A percentile compares a stretch with the other conserved stretches of the same genome.
These are phyloP conservation scores for Chlamydomonas incerta DNA, from an alignment of 139 green algal species.

Conservation along the genomic window DNA sequence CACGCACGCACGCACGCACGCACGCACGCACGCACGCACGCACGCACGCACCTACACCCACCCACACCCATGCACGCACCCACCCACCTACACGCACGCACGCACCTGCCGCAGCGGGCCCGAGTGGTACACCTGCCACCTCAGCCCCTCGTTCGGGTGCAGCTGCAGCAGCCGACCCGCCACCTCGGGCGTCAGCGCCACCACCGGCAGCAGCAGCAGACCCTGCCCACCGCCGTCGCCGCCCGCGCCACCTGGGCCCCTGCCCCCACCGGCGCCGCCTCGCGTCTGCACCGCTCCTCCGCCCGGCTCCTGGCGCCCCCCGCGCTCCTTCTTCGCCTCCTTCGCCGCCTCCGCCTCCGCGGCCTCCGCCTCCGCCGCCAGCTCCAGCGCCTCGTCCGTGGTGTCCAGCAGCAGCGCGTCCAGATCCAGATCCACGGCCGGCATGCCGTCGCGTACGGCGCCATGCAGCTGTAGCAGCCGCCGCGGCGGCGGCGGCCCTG, in stretches of 20 bases:
- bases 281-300: neutral
- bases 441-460: too few relatives aligned
- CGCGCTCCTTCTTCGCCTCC: neutral
- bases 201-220: neutral
- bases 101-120: slow-evolving; percentile 28
- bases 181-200: slow-evolving; percentile 4
- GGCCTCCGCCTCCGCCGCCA: neutral
- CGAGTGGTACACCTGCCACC: slow-evolving; percentile 34
- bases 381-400: slow-evolving; percentile 15
- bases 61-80: too few relatives aligned
- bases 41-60: too few relatives aligned
- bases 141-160: slow-evolving; percentile 25
- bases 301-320: too few relatives aligned
- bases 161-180: slow-evolving; percentile 18
- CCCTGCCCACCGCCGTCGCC: neutral
- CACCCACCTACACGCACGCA: neutral
- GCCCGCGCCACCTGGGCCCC: neutral
- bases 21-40: too few relatives aligned
- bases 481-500: neutral
- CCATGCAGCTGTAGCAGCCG: neutral
- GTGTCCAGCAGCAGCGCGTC: slow-evolving; percentile 15
- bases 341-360: neutral
- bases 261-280: neutral
- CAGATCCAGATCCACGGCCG: neutral
- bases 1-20: too few relatives aligned